Evolutionary conservation across 805 yeast species (phyloP).

Genomic region (Candida endomychidarum): DNA sequence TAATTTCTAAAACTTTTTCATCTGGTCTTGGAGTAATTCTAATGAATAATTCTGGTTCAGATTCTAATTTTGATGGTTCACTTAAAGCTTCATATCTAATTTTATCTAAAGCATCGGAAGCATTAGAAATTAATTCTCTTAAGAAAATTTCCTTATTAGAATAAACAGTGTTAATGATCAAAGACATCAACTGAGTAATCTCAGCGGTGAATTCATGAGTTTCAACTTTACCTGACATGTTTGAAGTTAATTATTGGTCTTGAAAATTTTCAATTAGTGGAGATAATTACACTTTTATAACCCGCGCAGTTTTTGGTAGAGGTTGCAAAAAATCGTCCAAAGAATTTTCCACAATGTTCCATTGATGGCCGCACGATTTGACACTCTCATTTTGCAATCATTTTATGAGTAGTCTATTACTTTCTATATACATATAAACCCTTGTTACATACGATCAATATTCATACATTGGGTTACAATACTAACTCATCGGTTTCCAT

Average conservation of each 20-base stretch:
- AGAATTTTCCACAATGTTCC: slow-evolving; percentile 19
- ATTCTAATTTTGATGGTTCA: slow-evolving; percentile 87
- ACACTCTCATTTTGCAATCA: neutral
- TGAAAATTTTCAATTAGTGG: slow-evolving; percentile 3
- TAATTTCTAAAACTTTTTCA: slow-evolving; percentile 88
- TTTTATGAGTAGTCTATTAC: no score
- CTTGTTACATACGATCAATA: neutral
- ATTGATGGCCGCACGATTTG: slow-evolving; percentile 11
- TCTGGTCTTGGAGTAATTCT: slow-evolving; percentile 98
- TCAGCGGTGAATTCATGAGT: slow-evolving; percentile 99
- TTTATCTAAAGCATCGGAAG: slow-evolving; percentile 98
- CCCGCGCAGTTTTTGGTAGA: neutral
- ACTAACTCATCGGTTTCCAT: slow-evolving; percentile 75
- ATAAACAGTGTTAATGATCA: slow-evolving; percentile 99
- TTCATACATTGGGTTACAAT: neutral
- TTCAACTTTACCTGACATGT: slow-evolving; percentile 64
- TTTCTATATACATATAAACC: no score
- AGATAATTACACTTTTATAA: slow-evolving; percentile 7
- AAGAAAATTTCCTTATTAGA: slow-evolving; percentile 98
- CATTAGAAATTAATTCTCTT: slow-evolving; percentile 98
- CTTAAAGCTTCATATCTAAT: slow-evolving; percentile 95
- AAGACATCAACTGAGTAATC: slow-evolving; percentile 99
- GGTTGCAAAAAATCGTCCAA: slow-evolving; percentile 6
- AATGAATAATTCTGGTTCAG: slow-evolving; percentile 95
- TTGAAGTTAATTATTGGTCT: slow-evolving; percentile 12